These are phyloP conservation scores for Fragosphaeria purpurea DNA, from an alignment of 2,329 filamentous ascomycete genomes.

Conservation along the genomic window DNA sequence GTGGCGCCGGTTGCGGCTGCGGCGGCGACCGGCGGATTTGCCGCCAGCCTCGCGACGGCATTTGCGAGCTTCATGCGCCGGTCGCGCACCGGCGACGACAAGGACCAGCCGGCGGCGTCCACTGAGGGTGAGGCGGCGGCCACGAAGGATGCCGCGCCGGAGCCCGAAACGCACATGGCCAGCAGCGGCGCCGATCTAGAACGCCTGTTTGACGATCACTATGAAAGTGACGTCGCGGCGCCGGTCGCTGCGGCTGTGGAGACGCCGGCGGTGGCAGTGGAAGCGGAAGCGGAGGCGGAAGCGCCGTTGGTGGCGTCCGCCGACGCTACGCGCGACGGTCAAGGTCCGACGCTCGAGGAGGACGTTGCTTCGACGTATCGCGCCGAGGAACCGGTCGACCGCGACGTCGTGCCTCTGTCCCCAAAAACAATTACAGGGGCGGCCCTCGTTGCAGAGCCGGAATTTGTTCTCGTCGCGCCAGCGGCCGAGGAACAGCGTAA, in stretches of 20 bases:
- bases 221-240: background rate
- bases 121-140: background rate
- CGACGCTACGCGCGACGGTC: no score
- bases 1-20: background rate
- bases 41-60: slow-evolving; percentile 4
- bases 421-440: background rate
- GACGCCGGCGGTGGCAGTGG: background rate
- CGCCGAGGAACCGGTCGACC: background rate
- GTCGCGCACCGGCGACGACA: slow-evolving; percentile 3
- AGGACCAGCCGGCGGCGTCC: background rate
- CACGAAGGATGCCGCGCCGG: background rate
- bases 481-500: background rate
- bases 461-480: background rate
- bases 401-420: background rate
- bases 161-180: background rate
- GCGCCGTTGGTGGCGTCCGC: no score
- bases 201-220: slow-evolving; percentile 5
- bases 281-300: background rate
- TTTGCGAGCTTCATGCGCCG: slow-evolving; percentile 5
- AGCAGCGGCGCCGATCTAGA: slow-evolving; percentile 5
- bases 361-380: background rate
- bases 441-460: slow-evolving; percentile 2
- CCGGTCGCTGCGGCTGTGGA: background rate
- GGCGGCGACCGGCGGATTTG: slow-evolving; percentile 3
- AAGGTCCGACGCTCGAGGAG: background rate